phyloP scores from a whole-genome alignment of 2,329 filamentous ascomycete genomes.

The Tetracladium maxilliforme region DNA sequence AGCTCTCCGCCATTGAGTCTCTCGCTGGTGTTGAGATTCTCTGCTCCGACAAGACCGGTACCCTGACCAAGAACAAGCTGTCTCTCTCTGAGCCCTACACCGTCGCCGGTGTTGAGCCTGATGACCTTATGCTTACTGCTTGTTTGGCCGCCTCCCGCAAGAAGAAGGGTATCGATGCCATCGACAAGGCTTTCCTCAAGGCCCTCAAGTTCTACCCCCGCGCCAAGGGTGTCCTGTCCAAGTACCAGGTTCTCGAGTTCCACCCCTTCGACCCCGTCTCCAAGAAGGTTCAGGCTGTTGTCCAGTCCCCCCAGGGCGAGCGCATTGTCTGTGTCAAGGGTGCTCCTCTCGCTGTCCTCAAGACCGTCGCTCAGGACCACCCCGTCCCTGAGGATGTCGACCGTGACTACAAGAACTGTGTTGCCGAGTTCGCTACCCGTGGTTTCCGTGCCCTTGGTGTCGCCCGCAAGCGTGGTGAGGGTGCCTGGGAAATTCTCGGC shows the following conservation, averaged over 20 bases:
- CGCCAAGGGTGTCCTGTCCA: conserved; percentile 65
- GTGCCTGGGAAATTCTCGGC: conserved; percentile 79
- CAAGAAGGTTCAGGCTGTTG: conserved; percentile 79
- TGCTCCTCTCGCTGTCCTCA: conserved; percentile 74
- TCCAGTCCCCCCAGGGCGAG: conserved; percentile 72
- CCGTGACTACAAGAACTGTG: conserved; percentile 80
- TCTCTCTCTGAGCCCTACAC: conserved; percentile 71
- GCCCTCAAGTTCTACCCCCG: conserved; percentile 68
- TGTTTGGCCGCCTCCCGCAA: conserved; percentile 83
- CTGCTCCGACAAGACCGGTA: conserved; percentile 74
- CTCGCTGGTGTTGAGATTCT: conserved; percentile 64
- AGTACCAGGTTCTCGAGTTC: conserved; percentile 77
- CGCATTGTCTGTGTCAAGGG: conserved; percentile 83
- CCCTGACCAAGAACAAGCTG: conserved; percentile 60
- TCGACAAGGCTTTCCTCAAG: conserved; percentile 91
- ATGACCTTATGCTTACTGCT: conserved; percentile 85
- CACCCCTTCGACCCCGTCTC: conserved; percentile 84
- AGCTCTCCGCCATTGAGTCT: conserved; percentile 66
- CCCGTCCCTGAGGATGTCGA: conserved; percentile 63
- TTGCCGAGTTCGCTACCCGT: conserved; percentile 80
- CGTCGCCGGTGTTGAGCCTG: conserved; percentile 65
- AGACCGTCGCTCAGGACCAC: conserved; percentile 77
- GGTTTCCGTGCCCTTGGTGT: conserved; percentile 91
- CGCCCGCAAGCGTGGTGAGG: conserved; percentile 73
- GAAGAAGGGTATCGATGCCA: conserved; percentile 91